Evolutionary conservation across 78 protist species (phyloP), one percentile per base, ranked within the genome.

Genomic region (Dictyostelium intermedium): DNA sequence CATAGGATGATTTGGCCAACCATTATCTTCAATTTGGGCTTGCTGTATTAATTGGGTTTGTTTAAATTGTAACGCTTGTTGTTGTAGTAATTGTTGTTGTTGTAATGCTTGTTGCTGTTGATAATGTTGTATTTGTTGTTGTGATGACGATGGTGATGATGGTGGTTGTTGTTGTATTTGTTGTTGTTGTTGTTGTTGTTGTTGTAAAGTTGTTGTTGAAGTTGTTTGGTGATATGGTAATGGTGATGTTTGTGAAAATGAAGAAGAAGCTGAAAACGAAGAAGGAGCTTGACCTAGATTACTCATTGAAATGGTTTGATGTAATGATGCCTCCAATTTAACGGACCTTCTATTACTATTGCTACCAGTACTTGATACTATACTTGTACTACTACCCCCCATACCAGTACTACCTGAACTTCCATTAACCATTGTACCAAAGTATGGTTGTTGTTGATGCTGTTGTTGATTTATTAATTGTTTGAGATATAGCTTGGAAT

Each of bases 1-100:
- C 13, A 92, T 8, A 25, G 96, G 91, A 92, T 92, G 91, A 3
- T 70, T 61, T 6, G 91, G 53, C 96, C 96, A 92, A 2, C 47
- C 43, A n/a, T 89, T 78, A 23, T 89, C 94, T 41, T 79, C 43
- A 25, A 30, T n/a, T 35, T 82, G 84, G 25, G 27, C 9, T 25
- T 79, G 37, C 13, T 45, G 34, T 39, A 34, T 23, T 35, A 30
- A n/a, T 50, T 50, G 35, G 4, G 0, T n/a, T 77, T 35, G 47
- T 34, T n/a, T 16, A 16, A 37, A 45, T 77, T 27, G 43, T 43
- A 23, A 3, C 9, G 20, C 56, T 41, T n/a, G 18, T 60, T 32
- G 20, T 16, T n/a, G 27, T 84, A 61, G 30, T 84, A 5, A 11
- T 2, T 20, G 84, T 32, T 25, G 73, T 84, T 20, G 70, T 30